phyloP scores from a whole-genome alignment of 345 rosid species.

The Gossypium bickii region DNA sequence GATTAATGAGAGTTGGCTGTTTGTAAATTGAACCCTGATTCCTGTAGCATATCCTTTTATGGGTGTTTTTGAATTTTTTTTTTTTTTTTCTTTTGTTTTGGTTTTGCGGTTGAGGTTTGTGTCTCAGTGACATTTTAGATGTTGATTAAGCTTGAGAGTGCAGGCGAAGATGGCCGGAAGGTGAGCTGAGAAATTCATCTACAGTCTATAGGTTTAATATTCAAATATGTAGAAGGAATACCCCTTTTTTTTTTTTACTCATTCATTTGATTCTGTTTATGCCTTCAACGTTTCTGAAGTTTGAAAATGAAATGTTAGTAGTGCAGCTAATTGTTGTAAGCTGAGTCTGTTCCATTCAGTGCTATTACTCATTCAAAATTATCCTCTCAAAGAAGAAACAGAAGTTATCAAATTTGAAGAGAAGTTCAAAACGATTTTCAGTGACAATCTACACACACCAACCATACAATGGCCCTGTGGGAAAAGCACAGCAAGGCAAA shows the following conservation, averaged over 20 bases:
- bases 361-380: neutral
- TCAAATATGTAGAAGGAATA: neutral
- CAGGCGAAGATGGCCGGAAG: neutral
- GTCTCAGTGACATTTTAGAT: neutral
- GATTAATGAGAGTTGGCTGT: neutral
- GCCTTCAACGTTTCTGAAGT: neutral
- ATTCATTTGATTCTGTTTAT: neutral
- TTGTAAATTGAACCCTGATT: neutral
- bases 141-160: neutral
- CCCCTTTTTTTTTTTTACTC: too few relatives aligned
- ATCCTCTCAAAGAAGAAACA: too few relatives aligned
- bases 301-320: neutral
- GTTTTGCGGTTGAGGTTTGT: neutral
- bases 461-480: too few relatives aligned
- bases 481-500: too few relatives aligned
- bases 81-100: too few relatives aligned
- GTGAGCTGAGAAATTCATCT: neutral
- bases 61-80: neutral
- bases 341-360: neutral
- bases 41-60: neutral
- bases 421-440: too few relatives aligned
- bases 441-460: too few relatives aligned
- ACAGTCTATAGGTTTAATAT: neutral
- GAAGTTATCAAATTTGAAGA: too few relatives aligned
- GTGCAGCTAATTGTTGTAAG: neutral